Evolutionary conservation across 345 rosid genomes (phyloP), one percentile per base, ranked within the genome.

Genomic region (Hibiscus tridactylites): DNA sequence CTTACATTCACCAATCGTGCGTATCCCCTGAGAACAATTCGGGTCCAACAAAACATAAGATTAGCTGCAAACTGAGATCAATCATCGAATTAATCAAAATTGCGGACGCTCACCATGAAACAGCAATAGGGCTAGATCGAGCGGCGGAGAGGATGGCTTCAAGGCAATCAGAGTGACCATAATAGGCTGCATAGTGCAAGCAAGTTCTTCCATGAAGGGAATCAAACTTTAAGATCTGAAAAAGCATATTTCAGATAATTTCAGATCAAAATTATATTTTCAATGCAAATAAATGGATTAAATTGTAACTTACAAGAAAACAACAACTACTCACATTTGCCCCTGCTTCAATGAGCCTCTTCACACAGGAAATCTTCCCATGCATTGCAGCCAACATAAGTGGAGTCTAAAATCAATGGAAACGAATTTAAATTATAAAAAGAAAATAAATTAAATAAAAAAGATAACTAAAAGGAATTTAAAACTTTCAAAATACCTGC

Each of bases 361-460:
- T 81, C 81, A 96, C 81, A 71, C 98, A 96, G 28, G 79, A 71
- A 74, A 88, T 88, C 81, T 85, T 96, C 29, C 99, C 99, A 72
- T 88, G 86, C 97, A 96, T 96, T 72, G 98, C 97, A 69, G 99
- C 98, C 66, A 96, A 74, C 99, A 96, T 96, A 60, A 96, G 89
- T 13, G 99, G 99, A 76, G 98, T 89, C 99, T 96, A 70, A 57
- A 35, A 71, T 59, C 78, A 74, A 52, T 60, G 53, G 52, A 19
- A 77, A 67, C 4, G 1, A 13, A 12, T 9, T 10, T 3, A 12
- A 47, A 47, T 47, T 47, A 47, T 5, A 37, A 3, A 37, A 37
- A 37, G 15, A 12, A 12, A 8, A 46, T 3, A 8, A 8, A 46
- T 46, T 46, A 9, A 9, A 46, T 9, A 9, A 46, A 47, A 47